Percentiles rank a stretch among this genome's conserved stretches.
phyloP scores from a whole-genome alignment of 805 yeast species.

The Kluyveromyces starmeri region DNA sequence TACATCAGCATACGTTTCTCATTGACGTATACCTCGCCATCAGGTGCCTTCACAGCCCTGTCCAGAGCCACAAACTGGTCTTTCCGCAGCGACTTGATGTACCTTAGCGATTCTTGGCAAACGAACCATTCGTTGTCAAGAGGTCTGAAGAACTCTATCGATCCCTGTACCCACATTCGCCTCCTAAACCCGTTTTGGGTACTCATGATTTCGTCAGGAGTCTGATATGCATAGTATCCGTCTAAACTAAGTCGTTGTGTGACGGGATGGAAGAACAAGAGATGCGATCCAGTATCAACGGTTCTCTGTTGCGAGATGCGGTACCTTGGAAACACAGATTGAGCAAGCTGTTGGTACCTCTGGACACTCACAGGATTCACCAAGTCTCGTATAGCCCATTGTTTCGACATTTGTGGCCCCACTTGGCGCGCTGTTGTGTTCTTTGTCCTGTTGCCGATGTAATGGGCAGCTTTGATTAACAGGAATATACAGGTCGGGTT shows the following conservation, averaged over 20 bases:
- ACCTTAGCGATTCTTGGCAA: constrained; percentile 47
- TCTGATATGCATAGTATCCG: constrained; percentile 75
- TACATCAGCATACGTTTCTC: constrained; percentile 60
- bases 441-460: too few species aligned
- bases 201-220: constrained; percentile 37
- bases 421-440: too few species aligned
- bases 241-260: constrained; percentile 46
- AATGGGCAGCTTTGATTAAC: too few species aligned
- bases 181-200: constrained; percentile 33
- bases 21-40: constrained; percentile 25
- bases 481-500: too few species aligned
- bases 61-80: constrained; percentile 47
- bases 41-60: constrained; percentile 34
- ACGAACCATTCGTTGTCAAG: constrained; percentile 31
- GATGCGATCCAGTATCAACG: constrained; percentile 36
- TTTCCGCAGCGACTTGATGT: constrained; percentile 30
- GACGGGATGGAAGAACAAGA: constrained; percentile 58
- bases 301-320: too few species aligned
- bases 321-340: not conserved
- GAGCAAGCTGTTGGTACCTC: not conserved
- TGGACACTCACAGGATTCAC: not conserved
- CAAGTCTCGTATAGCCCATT: not conserved
- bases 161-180: constrained; percentile 78
- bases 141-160: constrained; percentile 35
- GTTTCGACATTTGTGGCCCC: too few species aligned